Conservation (phyloP, 163 green algal species). For the Scenedesmus sp. region DNA sequence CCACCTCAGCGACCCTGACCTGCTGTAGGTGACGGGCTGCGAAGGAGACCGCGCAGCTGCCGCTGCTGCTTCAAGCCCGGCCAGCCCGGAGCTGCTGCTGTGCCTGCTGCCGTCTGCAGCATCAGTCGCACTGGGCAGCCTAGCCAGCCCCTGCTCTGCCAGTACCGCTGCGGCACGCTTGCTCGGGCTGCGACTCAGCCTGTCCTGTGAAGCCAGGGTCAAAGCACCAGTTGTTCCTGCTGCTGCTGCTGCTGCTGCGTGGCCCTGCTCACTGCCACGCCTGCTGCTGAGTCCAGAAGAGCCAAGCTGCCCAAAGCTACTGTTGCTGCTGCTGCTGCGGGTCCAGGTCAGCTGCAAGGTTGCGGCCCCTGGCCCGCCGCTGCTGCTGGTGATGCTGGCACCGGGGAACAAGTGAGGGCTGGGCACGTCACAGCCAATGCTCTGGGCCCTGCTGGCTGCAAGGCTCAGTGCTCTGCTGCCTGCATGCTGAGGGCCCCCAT, state of each 20-base stretch:
- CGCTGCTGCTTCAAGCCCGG: background rate
- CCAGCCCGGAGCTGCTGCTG: background rate
- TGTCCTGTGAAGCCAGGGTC: background rate
- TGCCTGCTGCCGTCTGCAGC: background rate
- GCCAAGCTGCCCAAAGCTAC: background rate
- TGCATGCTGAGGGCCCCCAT: background rate
- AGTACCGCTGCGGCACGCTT: slow-evolving; percentile 15
- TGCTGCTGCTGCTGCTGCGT: background rate
- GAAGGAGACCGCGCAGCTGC: background rate
- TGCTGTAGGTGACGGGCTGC: background rate
- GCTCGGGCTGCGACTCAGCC: background rate
- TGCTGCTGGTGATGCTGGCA: background rate
- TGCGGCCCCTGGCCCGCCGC: background rate
- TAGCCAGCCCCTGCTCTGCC: background rate
- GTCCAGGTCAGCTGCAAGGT: background rate
- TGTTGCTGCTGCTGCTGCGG: slow-evolving; percentile 5
- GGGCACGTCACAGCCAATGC: slow-evolving; percentile 3
- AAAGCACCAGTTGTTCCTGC: background rate
- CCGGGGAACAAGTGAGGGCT: background rate
- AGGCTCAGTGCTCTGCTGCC: slow-evolving; percentile 21
- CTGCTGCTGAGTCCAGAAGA: background rate
- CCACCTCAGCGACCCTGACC: background rate
- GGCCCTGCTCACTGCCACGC: background rate
- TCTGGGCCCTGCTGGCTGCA: slow-evolving; percentile 19
- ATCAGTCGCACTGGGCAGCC: background rate